phyloP scores from a whole-genome alignment of 495 filamentous ascomycete species.

The Sphaerosporella brunnea region DNA sequence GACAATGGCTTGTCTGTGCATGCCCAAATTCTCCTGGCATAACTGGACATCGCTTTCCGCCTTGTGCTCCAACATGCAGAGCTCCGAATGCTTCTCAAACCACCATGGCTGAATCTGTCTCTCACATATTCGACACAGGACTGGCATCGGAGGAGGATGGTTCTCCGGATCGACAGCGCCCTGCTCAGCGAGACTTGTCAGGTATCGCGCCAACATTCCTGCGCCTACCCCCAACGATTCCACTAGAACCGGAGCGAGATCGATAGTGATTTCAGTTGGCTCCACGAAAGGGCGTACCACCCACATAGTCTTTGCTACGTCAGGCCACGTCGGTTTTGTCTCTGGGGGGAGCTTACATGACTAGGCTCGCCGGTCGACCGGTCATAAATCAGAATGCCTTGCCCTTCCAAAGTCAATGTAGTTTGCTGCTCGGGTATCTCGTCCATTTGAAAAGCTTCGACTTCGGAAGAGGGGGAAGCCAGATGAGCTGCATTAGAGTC shows the following conservation, averaged over 20 bases:
- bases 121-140: constrained; percentile 93
- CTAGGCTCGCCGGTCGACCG: constrained; percentile 67
- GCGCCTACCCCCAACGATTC: constrained; percentile 88
- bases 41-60: constrained; percentile 96
- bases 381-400: constrained; percentile 96
- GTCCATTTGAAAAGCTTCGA: constrained; percentile 30
- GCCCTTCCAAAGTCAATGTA: constrained; percentile 68
- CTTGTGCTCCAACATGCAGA: constrained; percentile 86
- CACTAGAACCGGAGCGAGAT: constrained; percentile 76
- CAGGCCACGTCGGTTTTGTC: neutral
- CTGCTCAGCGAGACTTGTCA: constrained; percentile 74
- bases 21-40: constrained; percentile 77
- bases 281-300: constrained; percentile 89
- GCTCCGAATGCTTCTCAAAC: constrained; percentile 97
- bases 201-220: constrained; percentile 81
- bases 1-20: constrained; percentile 90
- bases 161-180: constrained; percentile 63
- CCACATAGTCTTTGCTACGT: constrained; percentile 76
- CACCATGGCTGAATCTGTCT: constrained; percentile 98
- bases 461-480: constrained; percentile 21
- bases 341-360: constrained; percentile 47
- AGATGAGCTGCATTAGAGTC: constrained; percentile 15
- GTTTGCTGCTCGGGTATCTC: constrained; percentile 29
- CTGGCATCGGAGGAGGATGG: constrained; percentile 70
- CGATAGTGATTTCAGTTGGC: constrained; percentile 82